Evolutionary conservation across 139 green algal genomes (phyloP).

Genomic region (Edaphochlamys debaryana): DNA sequence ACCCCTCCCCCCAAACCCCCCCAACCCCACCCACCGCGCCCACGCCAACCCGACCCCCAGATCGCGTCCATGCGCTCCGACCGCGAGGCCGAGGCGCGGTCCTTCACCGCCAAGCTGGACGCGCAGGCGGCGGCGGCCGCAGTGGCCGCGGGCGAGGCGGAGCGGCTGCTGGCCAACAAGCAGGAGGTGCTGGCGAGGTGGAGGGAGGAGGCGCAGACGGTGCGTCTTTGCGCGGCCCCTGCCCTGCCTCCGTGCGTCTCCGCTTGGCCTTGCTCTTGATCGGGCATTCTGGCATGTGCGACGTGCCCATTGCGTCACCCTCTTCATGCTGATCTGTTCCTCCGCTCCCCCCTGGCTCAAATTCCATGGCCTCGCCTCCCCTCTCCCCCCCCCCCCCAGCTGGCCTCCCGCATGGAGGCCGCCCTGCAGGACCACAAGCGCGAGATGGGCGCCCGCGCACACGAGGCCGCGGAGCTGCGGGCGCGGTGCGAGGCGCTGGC

Average conservation of each 20-base stretch:
- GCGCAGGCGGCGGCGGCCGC: conserved; percentile 22
- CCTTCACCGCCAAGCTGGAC: conserved; percentile 54
- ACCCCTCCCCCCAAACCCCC: too few species aligned
- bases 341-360: too few species aligned
- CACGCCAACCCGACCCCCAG: too few species aligned
- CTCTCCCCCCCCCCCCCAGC: not conserved
- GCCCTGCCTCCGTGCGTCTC: too few species aligned
- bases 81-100: conserved; percentile 53
- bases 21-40: too few species aligned
- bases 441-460: not conserved
- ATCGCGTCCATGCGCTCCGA: conserved; percentile 47
- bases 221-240: conserved; percentile 8
- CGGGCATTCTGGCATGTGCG: too few species aligned
- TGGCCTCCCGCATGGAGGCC: conserved; percentile 44
- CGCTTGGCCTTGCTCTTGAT: too few species aligned
- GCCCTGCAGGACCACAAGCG: conserved; percentile 43
- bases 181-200: conserved; percentile 59
- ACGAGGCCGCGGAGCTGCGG: conserved; percentile 23
- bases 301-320: too few species aligned
- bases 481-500: conserved; percentile 15
- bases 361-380: too few species aligned
- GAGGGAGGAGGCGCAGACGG: conserved; percentile 62
- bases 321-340: too few species aligned
- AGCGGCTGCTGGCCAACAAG: conserved; percentile 56
- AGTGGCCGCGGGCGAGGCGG: conserved; percentile 54